These are phyloP conservation scores for Acer yangbiense DNA, from an alignment of 345 rosid species.

Conservation along the genomic window DNA sequence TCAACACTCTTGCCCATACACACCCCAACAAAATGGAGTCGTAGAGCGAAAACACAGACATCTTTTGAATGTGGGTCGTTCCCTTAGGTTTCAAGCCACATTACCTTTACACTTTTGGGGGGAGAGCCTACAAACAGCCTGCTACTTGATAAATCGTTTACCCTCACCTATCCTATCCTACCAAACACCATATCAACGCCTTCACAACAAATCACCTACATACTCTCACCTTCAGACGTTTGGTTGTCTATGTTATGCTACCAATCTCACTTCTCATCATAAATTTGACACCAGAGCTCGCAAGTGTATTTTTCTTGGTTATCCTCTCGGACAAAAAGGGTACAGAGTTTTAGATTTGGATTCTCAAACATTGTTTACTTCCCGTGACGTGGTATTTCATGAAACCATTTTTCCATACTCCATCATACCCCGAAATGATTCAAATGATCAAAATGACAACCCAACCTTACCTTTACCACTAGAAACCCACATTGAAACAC, in stretches of 20 bases:
- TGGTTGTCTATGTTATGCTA: not conserved
- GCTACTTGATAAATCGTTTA: too few species aligned
- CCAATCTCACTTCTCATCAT: not conserved
- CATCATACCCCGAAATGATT: not conserved
- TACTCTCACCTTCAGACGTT: not conserved
- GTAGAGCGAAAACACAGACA: constrained; percentile 11
- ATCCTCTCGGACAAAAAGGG: constrained; percentile 1
- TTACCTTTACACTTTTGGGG: too few species aligned
- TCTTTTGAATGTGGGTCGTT: not conserved
- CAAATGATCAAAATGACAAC: not conserved
- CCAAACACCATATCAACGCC: not conserved
- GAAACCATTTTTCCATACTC: not conserved
- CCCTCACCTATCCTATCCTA: not conserved
- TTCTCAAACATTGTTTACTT: not conserved
- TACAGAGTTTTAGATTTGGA: not conserved
- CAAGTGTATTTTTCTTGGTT: not conserved
- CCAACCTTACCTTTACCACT: not conserved
- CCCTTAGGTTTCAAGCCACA: too few species aligned
- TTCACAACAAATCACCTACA: not conserved
- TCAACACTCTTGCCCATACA: constrained; percentile 15
- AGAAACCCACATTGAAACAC: too few species aligned
- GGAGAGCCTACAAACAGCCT: too few species aligned
- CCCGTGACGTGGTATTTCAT: not conserved
- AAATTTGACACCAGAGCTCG: not conserved
- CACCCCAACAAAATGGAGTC: not conserved